Evolutionary conservation across 108 stramenopile species (phyloP).

Genomic region (Fistulifera pelliculosa): DNA sequence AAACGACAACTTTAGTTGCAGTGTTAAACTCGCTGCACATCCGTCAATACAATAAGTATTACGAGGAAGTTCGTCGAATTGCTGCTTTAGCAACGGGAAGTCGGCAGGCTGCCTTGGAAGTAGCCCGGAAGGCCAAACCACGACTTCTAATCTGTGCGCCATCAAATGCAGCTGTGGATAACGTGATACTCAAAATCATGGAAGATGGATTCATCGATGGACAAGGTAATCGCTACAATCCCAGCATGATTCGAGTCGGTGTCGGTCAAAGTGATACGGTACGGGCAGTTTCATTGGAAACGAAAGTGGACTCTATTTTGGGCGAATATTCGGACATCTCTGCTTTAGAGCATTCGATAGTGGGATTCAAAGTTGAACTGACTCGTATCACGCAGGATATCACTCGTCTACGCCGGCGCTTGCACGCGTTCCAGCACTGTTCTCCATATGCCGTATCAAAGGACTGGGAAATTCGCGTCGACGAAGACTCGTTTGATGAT

Average conservation of each 20-base stretch:
- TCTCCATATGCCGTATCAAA: constrained; percentile 60
- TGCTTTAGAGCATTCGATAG: constrained; percentile 53
- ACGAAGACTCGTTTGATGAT: constrained; percentile 51
- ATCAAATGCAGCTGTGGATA: constrained; percentile 97
- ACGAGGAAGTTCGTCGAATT: constrained; percentile 59
- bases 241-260: constrained; percentile 88
- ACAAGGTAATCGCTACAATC: constrained; percentile 83
- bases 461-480: constrained; percentile 90
- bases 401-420: constrained; percentile 36
- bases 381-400: constrained; percentile 51
- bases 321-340: constrained; percentile 40
- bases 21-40: constrained; percentile 90
- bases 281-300: constrained; percentile 62
- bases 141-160: constrained; percentile 91
- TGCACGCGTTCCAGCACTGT: constrained; percentile 60
- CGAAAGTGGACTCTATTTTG: constrained; percentile 59
- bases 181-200: constrained; percentile 90
- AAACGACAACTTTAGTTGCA: constrained; percentile 94
- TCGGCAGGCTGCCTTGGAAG: constrained; percentile 36
- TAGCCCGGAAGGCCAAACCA: constrained; percentile 60
- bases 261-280: constrained; percentile 55
- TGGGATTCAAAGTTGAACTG: constrained; percentile 56
- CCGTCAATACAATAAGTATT: constrained; percentile 83
- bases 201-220: constrained; percentile 90
- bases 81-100: constrained; percentile 36